These are phyloP conservation scores for Fraxinus americana DNA, from an alignment of 257 asterid genomes.

Conservation along the genomic window DNA sequence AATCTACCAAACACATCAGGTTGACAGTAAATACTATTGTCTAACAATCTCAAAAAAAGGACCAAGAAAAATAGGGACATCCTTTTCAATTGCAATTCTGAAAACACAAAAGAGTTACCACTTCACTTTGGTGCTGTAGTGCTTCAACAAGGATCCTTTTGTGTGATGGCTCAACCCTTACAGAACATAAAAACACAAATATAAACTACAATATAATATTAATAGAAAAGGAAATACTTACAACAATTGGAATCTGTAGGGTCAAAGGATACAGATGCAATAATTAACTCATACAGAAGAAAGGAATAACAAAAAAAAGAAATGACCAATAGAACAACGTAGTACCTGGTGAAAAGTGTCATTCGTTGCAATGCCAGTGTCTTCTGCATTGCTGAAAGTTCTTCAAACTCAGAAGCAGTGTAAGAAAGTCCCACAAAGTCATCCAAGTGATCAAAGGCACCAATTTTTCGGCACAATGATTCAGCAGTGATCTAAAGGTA, in stretches of 20 bases:
- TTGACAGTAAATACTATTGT: constrained; percentile 2
- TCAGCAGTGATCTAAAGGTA: constrained; percentile 78
- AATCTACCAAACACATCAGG: not conserved
- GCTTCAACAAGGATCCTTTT: constrained; percentile 99
- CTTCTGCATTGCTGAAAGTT: constrained; percentile 86
- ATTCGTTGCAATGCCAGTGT: constrained; percentile 85
- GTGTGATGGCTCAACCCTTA: constrained; percentile 99
- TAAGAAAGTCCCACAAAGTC: constrained; percentile 84
- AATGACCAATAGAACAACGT: not conserved
- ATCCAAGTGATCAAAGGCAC: constrained; percentile 82
- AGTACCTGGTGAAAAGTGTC: constrained; percentile 82
- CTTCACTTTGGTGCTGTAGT: constrained; percentile 93
- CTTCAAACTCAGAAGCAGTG: constrained; percentile 97
- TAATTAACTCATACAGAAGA: constrained; percentile 11
- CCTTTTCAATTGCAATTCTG: not conserved
- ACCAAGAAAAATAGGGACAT: not conserved
- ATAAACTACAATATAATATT: constrained; percentile 20
- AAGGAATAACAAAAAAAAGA: not conserved
- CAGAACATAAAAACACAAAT: constrained; percentile 24
- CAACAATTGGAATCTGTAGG: constrained; percentile 16
- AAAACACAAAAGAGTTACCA: constrained; percentile 53
- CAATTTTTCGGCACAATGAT: constrained; percentile 85
- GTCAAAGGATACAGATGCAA: constrained; percentile 27
- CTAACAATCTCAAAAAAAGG: constrained; percentile 7
- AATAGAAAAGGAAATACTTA: constrained; percentile 16